Percentiles rank a stretch among this genome's conserved stretches.
Conservation (phyloP, 2,329 filamentous ascomycete species). For the Beauveria bassiana region DNA sequence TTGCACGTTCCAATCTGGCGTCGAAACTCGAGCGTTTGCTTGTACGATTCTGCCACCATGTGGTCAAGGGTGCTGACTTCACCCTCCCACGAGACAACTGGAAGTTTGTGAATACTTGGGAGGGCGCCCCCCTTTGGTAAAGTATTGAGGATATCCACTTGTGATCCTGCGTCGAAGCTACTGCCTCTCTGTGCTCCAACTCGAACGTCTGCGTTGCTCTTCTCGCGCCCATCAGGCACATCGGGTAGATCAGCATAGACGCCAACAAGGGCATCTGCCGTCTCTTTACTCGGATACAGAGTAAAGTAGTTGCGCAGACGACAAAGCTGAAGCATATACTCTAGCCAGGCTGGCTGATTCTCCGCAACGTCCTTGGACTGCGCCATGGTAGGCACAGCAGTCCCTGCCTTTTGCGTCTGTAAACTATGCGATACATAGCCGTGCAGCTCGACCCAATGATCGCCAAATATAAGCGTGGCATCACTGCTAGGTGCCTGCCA, state of each 20-base stretch:
- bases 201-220: conserved; percentile 16
- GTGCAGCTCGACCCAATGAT: conserved; percentile 82
- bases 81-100: conserved; percentile 60
- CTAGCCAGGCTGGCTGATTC: conserved; percentile 66
- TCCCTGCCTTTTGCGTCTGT: conserved; percentile 29
- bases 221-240: conserved; percentile 59
- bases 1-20: conserved; percentile 60
- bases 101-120: conserved; percentile 38
- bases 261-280: conserved; percentile 51
- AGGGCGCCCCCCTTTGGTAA: conserved; percentile 37
- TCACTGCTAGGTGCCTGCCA: conserved; percentile 82
- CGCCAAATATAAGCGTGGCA: conserved; percentile 73
- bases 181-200: conserved; percentile 24
- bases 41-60: conserved; percentile 35
- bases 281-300: conserved; percentile 63
- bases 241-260: conserved; percentile 70
- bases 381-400: conserved; percentile 32
- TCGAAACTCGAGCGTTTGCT: conserved; percentile 54
- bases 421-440: conserved; percentile 64
- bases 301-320: conserved; percentile 69
- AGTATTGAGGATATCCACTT: conserved; percentile 39
- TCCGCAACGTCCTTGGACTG: conserved; percentile 56
- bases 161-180: conserved; percentile 36
- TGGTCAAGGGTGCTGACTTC: conserved; percentile 30
- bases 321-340: conserved; percentile 70